Percentiles rank a stretch among this genome's conserved stretches.
phyloP scores from a whole-genome alignment of 31 red algal genomes.

The Odonthalia washingtoniensis region DNA sequence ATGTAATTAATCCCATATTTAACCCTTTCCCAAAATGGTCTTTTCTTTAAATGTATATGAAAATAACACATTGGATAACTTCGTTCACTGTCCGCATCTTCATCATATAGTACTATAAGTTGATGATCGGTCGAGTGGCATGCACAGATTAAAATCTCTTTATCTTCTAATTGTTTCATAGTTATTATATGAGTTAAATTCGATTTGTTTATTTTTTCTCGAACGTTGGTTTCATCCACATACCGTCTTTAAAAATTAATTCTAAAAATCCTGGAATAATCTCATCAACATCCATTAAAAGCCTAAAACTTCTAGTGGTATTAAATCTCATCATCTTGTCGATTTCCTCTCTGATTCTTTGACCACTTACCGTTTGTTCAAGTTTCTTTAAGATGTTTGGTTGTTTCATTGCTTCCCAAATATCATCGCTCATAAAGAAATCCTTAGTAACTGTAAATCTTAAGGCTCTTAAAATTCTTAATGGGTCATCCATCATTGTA shows the following conservation, averaged over 20 bases:
- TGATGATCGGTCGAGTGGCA: no score
- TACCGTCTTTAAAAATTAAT: neutral
- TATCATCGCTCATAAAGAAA: neutral
- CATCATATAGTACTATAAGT: no score
- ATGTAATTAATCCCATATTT: no score
- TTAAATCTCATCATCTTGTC: neutral
- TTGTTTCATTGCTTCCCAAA: constrained; percentile 9
- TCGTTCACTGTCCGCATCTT: no score
- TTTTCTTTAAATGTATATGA: no score
- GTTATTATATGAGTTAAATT: no score
- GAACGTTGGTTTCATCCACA: constrained; percentile 7
- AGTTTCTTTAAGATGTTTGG: neutral
- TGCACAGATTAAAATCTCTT: no score
- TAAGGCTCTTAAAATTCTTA: constrained; percentile 23
- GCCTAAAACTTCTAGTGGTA: neutral
- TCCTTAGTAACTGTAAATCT: constrained; percentile 21
- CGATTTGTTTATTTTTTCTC: constrained; percentile 13
- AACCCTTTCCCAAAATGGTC: no score
- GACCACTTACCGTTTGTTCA: neutral
- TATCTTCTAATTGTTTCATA: no score
- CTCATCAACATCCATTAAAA: neutral
- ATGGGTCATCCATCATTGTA: constrained; percentile 28
- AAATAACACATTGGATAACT: no score
- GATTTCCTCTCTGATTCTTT: constrained; percentile 9
- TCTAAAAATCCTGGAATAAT: constrained; percentile 1